Conservation (phyloP, 2,329 filamentous ascomycete genomes). For the Verticillium zaregamsianum region DNA sequence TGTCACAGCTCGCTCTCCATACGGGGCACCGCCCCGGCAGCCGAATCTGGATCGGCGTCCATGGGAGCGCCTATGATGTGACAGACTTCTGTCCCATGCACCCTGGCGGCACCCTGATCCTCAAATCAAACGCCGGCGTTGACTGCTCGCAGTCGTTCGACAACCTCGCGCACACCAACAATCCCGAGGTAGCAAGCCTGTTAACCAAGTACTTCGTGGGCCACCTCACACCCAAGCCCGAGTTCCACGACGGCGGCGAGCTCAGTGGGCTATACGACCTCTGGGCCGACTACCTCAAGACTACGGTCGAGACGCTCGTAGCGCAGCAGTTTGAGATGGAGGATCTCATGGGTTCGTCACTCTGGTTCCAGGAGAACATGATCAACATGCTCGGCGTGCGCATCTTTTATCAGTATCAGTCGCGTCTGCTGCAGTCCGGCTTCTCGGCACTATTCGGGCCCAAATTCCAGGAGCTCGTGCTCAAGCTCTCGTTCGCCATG, state of each 20-base stretch:
- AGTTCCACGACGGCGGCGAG: conserved; percentile 38
- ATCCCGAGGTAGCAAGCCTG: conserved; percentile 48
- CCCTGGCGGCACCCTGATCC: conserved; percentile 47
- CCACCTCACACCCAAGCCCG: conserved; percentile 44
- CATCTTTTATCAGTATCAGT: conserved; percentile 49
- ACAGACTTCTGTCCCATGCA: conserved; percentile 51
- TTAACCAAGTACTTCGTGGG: conserved; percentile 52
- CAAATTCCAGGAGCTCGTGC: conserved; percentile 47
- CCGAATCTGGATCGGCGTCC: conserved; percentile 47
- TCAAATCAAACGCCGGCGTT: conserved; percentile 50
- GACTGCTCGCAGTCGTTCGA: conserved; percentile 50
- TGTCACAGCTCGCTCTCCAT: conserved; percentile 44
- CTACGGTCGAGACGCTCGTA: conserved; percentile 45
- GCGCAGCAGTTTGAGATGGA: conserved; percentile 51
- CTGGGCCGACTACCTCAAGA: conserved; percentile 45
- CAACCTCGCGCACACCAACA: conserved; percentile 49
- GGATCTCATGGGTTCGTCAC: conserved; percentile 41
- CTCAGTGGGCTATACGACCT: conserved; percentile 42
- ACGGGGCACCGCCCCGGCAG: conserved; percentile 44
- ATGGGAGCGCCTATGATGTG: conserved; percentile 49
- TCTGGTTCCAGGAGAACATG: conserved; percentile 42
- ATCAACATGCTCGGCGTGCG: conserved; percentile 46
- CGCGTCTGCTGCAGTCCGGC: conserved; percentile 43
- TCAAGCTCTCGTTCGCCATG: conserved; percentile 46
- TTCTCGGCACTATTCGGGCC: conserved; percentile 47